Evolutionary conservation across 331 rosid species (phyloP).

Genomic region (Dryas integrifolia): DNA sequence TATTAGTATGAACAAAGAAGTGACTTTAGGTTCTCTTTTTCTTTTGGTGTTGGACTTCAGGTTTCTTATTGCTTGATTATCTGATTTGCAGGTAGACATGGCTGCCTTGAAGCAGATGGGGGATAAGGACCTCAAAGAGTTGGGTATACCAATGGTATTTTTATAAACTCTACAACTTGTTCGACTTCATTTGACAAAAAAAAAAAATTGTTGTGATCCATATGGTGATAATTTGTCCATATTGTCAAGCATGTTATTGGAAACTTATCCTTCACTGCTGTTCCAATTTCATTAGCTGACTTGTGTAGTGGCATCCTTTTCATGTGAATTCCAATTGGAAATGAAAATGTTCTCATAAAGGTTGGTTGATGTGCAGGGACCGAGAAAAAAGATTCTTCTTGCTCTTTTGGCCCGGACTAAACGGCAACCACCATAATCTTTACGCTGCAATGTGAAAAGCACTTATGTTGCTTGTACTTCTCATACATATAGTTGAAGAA

Average conservation of each 20-base stretch:
- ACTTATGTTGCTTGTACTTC: background rate
- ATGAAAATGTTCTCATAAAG: slow-evolving; percentile 14
- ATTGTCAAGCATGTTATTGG: background rate
- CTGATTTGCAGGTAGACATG: slow-evolving; percentile 56
- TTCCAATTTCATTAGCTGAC: background rate
- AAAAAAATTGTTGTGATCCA: background rate
- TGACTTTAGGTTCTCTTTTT: background rate
- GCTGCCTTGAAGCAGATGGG: slow-evolving; percentile 62
- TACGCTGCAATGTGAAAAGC: background rate
- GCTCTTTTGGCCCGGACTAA: slow-evolving; percentile 38
- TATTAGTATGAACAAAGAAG: background rate
- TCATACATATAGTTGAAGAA: slow-evolving; percentile 1
- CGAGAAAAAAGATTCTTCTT: slow-evolving; percentile 65
- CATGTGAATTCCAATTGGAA: background rate
- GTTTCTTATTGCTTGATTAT: background rate
- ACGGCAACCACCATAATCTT: slow-evolving; percentile 29
- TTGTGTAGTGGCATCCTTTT: background rate
- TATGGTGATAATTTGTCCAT: background rate
- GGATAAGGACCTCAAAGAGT: slow-evolving; percentile 62
- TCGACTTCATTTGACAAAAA: no score
- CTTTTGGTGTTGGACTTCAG: background rate
- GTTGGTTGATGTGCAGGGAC: slow-evolving; percentile 52
- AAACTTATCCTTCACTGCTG: background rate
- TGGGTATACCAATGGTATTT: slow-evolving; percentile 70
- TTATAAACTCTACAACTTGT: slow-evolving; percentile 2